phyloP scores from a whole-genome alignment of 352 stramenopile genomes.

The Phytophthora aleatoria region DNA sequence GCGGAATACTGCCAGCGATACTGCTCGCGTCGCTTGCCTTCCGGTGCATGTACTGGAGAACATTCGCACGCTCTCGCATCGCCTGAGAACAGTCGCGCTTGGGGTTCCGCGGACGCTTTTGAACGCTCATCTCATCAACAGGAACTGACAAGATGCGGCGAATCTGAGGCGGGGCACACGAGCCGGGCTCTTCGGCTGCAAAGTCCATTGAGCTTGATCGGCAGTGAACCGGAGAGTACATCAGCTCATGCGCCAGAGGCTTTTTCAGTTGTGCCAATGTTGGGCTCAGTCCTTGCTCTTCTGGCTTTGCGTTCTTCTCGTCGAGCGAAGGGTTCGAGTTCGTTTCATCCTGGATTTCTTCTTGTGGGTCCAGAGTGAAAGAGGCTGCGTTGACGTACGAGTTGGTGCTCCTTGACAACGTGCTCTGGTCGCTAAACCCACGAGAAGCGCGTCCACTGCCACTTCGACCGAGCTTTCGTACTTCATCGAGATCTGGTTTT shows the following conservation, averaged over 20 bases:
- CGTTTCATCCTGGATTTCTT: slow-evolving; percentile 33
- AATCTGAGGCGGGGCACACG: slow-evolving; percentile 29
- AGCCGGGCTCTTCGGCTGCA: slow-evolving; percentile 21
- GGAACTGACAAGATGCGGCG: slow-evolving; percentile 50
- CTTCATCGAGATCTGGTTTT: slow-evolving; percentile 26
- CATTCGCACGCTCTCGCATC: slow-evolving; percentile 84
- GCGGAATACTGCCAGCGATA: slow-evolving; percentile 60
- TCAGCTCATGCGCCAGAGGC: slow-evolving; percentile 27
- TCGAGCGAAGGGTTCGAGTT: slow-evolving; percentile 24
- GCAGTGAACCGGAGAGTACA: slow-evolving; percentile 43
- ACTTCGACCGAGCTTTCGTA: slow-evolving; percentile 30
- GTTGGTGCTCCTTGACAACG: slow-evolving; percentile 43
- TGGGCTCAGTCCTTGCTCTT: slow-evolving; percentile 15
- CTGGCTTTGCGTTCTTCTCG: slow-evolving; percentile 23
- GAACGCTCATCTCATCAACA: slow-evolving; percentile 15
- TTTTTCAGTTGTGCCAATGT: slow-evolving; percentile 19
- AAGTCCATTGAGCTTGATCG: slow-evolving; percentile 44
- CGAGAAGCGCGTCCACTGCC: slow-evolving; percentile 36
- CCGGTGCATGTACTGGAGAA: slow-evolving; percentile 86
- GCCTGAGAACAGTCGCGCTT: slow-evolving; percentile 63
- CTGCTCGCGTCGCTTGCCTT: slow-evolving; percentile 87
- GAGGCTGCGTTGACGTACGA: slow-evolving; percentile 43
- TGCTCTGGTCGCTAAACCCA: slow-evolving; percentile 40
- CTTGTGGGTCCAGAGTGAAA: slow-evolving; percentile 34
- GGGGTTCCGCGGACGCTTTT: slow-evolving; percentile 27